A percentile compares a stretch with the other conserved stretches of the same genome.
These are phyloP conservation scores for Agaricus subrufescens DNA, from an alignment of 768 basidiomycete species.

Conservation along the genomic window DNA sequence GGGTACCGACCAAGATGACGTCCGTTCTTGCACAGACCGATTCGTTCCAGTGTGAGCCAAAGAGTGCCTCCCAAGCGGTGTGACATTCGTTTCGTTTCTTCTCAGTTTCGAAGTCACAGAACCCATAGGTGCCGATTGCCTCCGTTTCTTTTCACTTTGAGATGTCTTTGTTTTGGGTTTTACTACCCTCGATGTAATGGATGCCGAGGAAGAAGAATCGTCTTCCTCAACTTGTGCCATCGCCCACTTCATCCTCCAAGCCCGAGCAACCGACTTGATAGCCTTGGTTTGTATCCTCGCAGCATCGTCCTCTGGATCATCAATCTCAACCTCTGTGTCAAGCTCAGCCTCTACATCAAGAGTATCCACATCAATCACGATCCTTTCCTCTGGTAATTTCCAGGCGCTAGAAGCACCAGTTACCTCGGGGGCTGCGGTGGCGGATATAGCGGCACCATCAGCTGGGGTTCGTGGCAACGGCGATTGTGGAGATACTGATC, in stretches of 20 bases:
- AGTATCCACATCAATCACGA: conserved; percentile 23
- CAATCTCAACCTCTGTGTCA: neutral
- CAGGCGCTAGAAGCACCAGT: conserved; percentile 2
- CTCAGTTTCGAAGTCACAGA: conserved; percentile 26
- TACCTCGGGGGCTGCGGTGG: neutral
- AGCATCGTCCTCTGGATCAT: conserved; percentile 22
- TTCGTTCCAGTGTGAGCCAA: conserved; percentile 7
- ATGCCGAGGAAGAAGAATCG: conserved; percentile 3
- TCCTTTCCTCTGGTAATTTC: conserved; percentile 10
- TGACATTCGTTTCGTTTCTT: conserved; percentile 43
- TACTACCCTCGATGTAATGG: neutral
- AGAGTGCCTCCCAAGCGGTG: conserved; percentile 33
- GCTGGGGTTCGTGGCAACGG: neutral
- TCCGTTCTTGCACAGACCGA: conserved; percentile 1
- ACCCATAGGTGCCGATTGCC: conserved; percentile 12
- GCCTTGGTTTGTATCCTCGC: conserved; percentile 6
- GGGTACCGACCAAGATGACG: neutral
- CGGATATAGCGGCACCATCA: neutral
- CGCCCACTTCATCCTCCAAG: conserved; percentile 27
- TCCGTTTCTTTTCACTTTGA: conserved; percentile 26
- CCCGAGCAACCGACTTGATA: conserved; percentile 20
- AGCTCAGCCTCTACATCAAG: conserved; percentile 2
- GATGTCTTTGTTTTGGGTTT: conserved; percentile 14
- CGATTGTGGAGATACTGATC: neutral
- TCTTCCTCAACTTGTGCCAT: conserved; percentile 15